Conservation (phyloP, 2,329 filamentous ascomycete genomes). For the Claviceps capensis region DNA sequence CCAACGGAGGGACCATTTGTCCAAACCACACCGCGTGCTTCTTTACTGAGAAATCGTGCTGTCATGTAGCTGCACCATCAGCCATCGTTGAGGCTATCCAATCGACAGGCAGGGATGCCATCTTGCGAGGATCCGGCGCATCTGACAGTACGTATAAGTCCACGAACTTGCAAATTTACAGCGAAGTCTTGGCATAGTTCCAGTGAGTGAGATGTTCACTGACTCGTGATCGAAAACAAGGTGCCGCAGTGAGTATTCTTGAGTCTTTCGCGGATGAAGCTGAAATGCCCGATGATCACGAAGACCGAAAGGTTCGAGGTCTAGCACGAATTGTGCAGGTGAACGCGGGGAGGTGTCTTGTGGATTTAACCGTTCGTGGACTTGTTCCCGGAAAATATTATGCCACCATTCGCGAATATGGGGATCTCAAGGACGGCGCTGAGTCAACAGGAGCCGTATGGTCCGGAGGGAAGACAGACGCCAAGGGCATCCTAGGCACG, state of each 20-base stretch:
- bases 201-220: not conserved
- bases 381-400: constrained; percentile 69
- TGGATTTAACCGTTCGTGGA: constrained; percentile 79
- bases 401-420: constrained; percentile 73
- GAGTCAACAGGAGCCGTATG: constrained; percentile 73
- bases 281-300: constrained; percentile 28
- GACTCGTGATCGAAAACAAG: constrained; percentile 22
- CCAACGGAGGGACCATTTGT: not conserved
- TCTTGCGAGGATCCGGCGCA: constrained; percentile 75
- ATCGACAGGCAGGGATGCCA: constrained; percentile 81
- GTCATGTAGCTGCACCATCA: constrained; percentile 59
- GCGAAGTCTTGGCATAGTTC: not conserved
- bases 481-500: constrained; percentile 49
- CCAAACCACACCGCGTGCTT: not conserved
- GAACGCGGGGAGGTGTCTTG: constrained; percentile 58
- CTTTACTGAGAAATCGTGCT: not conserved
- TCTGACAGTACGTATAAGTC: constrained; percentile 56
- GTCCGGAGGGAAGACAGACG: constrained; percentile 38
- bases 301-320: constrained; percentile 55
- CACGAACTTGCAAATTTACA: not conserved
- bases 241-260: constrained; percentile 86
- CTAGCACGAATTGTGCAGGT: constrained; percentile 92
- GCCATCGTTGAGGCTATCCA: constrained; percentile 82
- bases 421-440: constrained; percentile 77
- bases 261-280: constrained; percentile 60